Base-by-base conservation (phyloP, 768 basidiomycete species). In the Plicaturopsis crispa region DNA sequence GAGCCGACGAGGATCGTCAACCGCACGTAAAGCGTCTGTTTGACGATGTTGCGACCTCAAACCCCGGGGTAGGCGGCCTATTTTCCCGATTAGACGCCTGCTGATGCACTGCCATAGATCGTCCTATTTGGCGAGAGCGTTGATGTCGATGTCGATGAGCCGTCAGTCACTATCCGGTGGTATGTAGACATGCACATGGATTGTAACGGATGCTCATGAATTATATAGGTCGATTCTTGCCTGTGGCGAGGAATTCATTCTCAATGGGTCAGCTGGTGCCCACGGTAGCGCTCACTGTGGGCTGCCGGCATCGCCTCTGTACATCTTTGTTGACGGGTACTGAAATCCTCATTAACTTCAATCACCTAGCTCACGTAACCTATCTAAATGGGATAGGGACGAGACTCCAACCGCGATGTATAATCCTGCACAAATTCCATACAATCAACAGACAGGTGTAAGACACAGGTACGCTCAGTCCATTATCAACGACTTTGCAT, bases 81-180 rank as follows among this genome's bases (percentile, higher is more conserved):
- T 18, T 24, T 39, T 8, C 11, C 10, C 4, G n/a, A 18, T 33
- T 13, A 19, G 24, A 18, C 26, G 10, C 16, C 11, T 14, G 4
- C 13, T 30, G 31, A 4, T 32, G 14, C 28, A 7, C 28, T n/a
- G n/a, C 24, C 36, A 13, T 41, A 78, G 76, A 57, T 78, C 33
- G 67, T 77, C 2, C 59, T 78, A 26, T 48, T 76, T 3, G 76
- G 75, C 5, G 74, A 77, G 44, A 69, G 66, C 37, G 70, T 77
- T 4, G 75, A 77, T 44, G 65, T 77, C 8, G 76, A 78, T 46
- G 55, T 77, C 7, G 75, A 76, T 41, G 75, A 78, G 46, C 75
- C 75, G 2, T 64, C 73, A 0, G 48, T 78, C 20, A 69, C 69
- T 6, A 62, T 78, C 30, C 69, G 73, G 5, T 78, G 75, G 75